These are phyloP conservation scores for Amanita phalloides DNA, from an alignment of 768 basidiomycete genomes.

Conservation along the genomic window DNA sequence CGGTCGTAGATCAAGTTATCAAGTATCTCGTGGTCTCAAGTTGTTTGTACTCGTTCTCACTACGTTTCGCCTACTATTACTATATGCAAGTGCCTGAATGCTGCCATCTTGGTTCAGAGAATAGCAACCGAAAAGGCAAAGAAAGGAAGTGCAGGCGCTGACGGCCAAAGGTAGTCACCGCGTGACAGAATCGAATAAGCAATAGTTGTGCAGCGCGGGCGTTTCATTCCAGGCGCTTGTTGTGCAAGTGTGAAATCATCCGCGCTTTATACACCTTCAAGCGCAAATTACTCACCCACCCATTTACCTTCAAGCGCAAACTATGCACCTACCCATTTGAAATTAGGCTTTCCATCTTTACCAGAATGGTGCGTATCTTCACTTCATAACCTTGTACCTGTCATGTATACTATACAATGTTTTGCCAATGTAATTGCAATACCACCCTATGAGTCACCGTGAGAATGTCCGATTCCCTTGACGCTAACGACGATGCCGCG, in stretches of 20 bases:
- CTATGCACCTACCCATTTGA: no score
- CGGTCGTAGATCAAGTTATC: slow-evolving; percentile 39
- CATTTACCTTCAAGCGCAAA: background rate
- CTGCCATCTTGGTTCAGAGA: slow-evolving; percentile 14
- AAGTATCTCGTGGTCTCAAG: slow-evolving; percentile 45
- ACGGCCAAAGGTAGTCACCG: background rate
- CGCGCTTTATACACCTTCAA: background rate
- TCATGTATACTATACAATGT: no score
- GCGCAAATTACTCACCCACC: background rate
- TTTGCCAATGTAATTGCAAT: no score
- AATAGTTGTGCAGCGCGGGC: background rate
- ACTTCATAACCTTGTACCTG: no score
- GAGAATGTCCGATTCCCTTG: background rate
- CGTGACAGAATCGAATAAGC: slow-evolving; percentile 1
- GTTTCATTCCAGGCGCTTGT: background rate
- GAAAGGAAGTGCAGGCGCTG: slow-evolving; percentile 2
- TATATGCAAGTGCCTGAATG: slow-evolving; percentile 33
- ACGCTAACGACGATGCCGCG: slow-evolving; percentile 35
- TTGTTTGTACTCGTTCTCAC: slow-evolving; percentile 41
- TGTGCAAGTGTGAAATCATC: slow-evolving; percentile 4
- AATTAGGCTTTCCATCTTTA: background rate
- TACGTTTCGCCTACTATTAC: slow-evolving; percentile 35
- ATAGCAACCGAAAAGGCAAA: background rate
- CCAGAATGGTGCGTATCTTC: background rate
- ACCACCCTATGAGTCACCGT: background rate